Conservation (phyloP, 75 land plant species). For the Pinus taeda region DNA sequence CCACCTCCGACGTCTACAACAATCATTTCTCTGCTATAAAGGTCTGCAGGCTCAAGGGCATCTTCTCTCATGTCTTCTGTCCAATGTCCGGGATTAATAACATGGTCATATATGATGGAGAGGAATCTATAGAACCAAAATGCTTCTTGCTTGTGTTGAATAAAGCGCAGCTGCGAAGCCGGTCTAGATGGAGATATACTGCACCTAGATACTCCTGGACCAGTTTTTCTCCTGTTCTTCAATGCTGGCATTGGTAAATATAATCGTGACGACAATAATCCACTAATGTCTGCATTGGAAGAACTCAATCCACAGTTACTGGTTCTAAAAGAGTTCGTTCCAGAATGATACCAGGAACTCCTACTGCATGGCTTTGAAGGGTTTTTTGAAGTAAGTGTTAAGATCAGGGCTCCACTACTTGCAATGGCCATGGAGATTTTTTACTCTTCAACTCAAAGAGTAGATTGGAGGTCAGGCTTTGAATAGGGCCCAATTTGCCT, state of each 20-base stretch:
- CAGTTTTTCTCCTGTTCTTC: constrained; percentile 9
- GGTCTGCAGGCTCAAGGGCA: constrained; percentile 94
- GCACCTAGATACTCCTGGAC: constrained; percentile 24
- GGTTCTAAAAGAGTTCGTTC: background rate
- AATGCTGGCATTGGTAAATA: background rate
- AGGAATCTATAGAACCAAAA: constrained; percentile 97
- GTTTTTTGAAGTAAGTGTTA: background rate
- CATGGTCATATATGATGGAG: constrained; percentile 90
- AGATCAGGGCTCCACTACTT: constrained; percentile 7
- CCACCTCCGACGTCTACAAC: constrained; percentile 99
- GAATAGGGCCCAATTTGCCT: background rate
- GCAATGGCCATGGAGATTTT: constrained; percentile 1
- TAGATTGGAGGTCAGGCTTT: background rate
- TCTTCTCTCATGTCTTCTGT: constrained; percentile 99
- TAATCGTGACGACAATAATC: background rate
- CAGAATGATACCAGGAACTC: background rate
- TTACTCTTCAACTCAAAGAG: background rate
- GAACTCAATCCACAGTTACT: background rate
- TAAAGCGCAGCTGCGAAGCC: constrained; percentile 88
- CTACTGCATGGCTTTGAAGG: background rate
- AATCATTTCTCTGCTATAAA: constrained; percentile 48
- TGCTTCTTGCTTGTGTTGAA: constrained; percentile 98
- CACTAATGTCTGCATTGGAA: background rate
- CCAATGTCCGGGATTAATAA: constrained; percentile 99
- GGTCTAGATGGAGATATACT: constrained; percentile 60